Base-by-base conservation (phyloP, 2,329 filamentous ascomycete species). In the Colletotrichum tanaceti region DNA sequence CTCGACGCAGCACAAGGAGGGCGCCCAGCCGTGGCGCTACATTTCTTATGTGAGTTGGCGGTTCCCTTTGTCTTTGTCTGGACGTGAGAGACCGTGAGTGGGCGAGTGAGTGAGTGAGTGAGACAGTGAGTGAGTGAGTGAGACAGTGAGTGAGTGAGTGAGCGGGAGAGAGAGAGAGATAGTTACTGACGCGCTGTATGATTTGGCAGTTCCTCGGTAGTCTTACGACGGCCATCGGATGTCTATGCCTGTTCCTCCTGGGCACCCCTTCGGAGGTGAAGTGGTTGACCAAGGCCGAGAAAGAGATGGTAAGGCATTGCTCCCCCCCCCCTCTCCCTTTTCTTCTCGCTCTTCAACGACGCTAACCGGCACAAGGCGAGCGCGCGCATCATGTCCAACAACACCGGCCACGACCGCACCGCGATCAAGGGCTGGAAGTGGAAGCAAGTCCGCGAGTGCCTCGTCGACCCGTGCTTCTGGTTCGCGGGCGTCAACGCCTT, bases 231-330 rank as follows among this genome's bases (percentile, higher is more conserved):
- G 18, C 79, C 11, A 73, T 73, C 6, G 78, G 78, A 3, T 70
- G 61, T 22, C 63, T 79, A 5, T 80, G 78, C 28, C 71, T 81
- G 3, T 72, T 78, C 46, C 63, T 80, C 1, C 73, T 80, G 1
- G 79, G 79, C 0, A 80, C 79, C 1, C 79, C 79, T 2, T 79
- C 78, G 2, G 78, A 81, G 58, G 79, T 80, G 2, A 73, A 75
- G 14, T 80, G 79, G 78, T 57, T 81, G 32, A 75, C 75, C 2
- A 62, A 73, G 5, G 76, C 77, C 62, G 77, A 80, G 73, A 79
- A 74, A 71, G 74, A 74, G 20, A 79, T 80, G 73, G 78, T 70
- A 13, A 35, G 52, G 13, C 14, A 7, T 5, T 18, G n/a, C n/a
- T n/a, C n/a, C n/a, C n/a, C n/a, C n/a, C n/a, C n/a, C n/a, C 20